Conservation (phyloP, 106 monocot genomes). For the Xerophyta viscosa region DNA sequence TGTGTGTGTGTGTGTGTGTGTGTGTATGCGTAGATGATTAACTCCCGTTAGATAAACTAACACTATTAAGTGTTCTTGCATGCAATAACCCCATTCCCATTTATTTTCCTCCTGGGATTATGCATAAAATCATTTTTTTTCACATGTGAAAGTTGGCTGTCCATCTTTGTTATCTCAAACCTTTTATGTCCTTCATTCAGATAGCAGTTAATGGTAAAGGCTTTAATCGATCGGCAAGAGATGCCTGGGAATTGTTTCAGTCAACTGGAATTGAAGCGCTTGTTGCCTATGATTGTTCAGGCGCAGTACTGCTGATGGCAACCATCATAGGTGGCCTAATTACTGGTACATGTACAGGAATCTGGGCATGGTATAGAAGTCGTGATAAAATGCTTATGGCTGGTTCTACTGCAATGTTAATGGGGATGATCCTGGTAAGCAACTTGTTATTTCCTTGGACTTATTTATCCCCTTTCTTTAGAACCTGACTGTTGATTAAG, state of each 20-base stretch:
- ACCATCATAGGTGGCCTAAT: constrained; percentile 81
- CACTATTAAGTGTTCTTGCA: too few relatives aligned
- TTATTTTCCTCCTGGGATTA: too few relatives aligned
- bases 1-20: too few relatives aligned
- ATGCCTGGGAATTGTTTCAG: constrained; percentile 99
- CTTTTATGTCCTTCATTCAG: constrained; percentile 23
- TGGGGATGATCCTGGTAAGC: constrained; percentile 97
- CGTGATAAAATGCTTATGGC: constrained; percentile 76
- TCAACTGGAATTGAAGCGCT: constrained; percentile 93
- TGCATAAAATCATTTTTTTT: too few relatives aligned
- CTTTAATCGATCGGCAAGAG: constrained; percentile 95
- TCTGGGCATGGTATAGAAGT: constrained; percentile 74
- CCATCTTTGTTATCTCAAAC: too few relatives aligned
- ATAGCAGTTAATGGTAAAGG: constrained; percentile 89
- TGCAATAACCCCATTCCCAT: too few relatives aligned
- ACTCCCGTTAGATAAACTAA: too few relatives aligned
- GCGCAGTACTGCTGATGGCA: constrained; percentile 90
- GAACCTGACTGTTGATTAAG: too few relatives aligned
- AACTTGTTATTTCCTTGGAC: background rate
- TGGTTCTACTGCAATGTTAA: constrained; percentile 61
- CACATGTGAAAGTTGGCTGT: too few relatives aligned
- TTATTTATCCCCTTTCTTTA: background rate
- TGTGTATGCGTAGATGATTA: too few relatives aligned
- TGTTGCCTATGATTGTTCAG: constrained; percentile 97
- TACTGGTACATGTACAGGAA: constrained; percentile 78